Evolutionary conservation across 345 rosid genomes (phyloP).

Genomic region (Ceriops tagal): DNA sequence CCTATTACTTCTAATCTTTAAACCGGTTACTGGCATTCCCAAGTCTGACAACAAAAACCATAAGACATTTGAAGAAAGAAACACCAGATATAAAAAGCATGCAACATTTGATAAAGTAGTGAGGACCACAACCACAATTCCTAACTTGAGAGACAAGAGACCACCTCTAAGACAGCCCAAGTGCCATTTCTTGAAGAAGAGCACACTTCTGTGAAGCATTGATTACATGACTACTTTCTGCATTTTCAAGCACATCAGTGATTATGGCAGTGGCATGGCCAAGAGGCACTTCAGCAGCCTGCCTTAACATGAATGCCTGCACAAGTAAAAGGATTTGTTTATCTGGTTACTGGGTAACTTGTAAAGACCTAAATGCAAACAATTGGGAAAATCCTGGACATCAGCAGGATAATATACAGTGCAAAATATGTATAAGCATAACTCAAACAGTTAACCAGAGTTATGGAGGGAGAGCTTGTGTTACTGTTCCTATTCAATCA

Average conservation of each 20-base stretch:
- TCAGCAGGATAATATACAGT: too few species aligned
- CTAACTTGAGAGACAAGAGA: neutral
- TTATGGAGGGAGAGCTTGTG: too few species aligned
- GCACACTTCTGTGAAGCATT: conserved; percentile 83
- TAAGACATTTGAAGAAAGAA: neutral
- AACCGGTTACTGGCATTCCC: neutral
- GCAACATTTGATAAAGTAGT: neutral
- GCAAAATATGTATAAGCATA: too few species aligned
- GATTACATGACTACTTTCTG: conserved; percentile 76
- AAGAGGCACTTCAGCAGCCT: conserved; percentile 82
- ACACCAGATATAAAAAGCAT: neutral
- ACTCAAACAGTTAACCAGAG: too few species aligned
- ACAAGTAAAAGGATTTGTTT: neutral
- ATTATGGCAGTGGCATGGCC: conserved; percentile 96
- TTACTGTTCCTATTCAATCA: too few species aligned
- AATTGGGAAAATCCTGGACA: neutral
- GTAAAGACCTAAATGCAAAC: neutral
- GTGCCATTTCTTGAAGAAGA: conserved; percentile 94
- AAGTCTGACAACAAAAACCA: neutral
- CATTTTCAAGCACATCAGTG: conserved; percentile 86
- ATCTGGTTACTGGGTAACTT: neutral
- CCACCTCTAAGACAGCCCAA: conserved; percentile 54
- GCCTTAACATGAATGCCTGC: conserved; percentile 95
- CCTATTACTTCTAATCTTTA: neutral
- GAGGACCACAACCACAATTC: conserved; percentile 10